Conservation (phyloP, 345 rosid species). For the Hypericum perforatum region DNA sequence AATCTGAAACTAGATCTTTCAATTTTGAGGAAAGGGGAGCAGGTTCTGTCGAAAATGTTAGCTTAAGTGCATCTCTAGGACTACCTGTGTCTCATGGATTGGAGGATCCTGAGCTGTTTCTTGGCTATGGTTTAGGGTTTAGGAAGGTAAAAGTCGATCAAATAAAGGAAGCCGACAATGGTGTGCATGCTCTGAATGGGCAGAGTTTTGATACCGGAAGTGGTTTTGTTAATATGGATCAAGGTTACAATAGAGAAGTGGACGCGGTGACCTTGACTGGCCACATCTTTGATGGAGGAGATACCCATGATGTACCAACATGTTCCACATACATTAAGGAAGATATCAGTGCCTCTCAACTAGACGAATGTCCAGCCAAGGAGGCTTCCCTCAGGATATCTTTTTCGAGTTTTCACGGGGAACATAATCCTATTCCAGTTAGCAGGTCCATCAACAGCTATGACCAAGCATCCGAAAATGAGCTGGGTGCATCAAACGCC, state of each 20-base stretch:
- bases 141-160: slow-evolving; percentile 57
- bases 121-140: slow-evolving; percentile 42
- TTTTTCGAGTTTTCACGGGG: slow-evolving; percentile 49
- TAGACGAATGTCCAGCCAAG: slow-evolving; percentile 30
- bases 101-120: slow-evolving; percentile 47
- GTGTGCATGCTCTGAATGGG: slow-evolving; percentile 31
- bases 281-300: slow-evolving; percentile 31
- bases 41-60: slow-evolving; percentile 31
- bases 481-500: slow-evolving; percentile 28
- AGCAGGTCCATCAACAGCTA: slow-evolving; percentile 33
- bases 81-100: slow-evolving; percentile 48
- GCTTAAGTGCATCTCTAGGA: slow-evolving; percentile 37
- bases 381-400: slow-evolving; percentile 50
- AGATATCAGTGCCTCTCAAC: slow-evolving; percentile 21
- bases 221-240: slow-evolving; percentile 30
- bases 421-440: slow-evolving; percentile 34
- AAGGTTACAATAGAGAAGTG: slow-evolving; percentile 28
- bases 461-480: slow-evolving; percentile 32
- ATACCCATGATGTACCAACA: slow-evolving; percentile 20
- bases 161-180: slow-evolving; percentile 42
- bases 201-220: slow-evolving; percentile 36
- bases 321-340: slow-evolving; percentile 26
- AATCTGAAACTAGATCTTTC: slow-evolving; percentile 51
- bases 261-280: slow-evolving; percentile 37
- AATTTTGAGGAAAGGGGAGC: slow-evolving; percentile 40